Evolutionary conservation across 345 rosid genomes (phyloP).

Genomic region (Gossypium sturtianum): DNA sequence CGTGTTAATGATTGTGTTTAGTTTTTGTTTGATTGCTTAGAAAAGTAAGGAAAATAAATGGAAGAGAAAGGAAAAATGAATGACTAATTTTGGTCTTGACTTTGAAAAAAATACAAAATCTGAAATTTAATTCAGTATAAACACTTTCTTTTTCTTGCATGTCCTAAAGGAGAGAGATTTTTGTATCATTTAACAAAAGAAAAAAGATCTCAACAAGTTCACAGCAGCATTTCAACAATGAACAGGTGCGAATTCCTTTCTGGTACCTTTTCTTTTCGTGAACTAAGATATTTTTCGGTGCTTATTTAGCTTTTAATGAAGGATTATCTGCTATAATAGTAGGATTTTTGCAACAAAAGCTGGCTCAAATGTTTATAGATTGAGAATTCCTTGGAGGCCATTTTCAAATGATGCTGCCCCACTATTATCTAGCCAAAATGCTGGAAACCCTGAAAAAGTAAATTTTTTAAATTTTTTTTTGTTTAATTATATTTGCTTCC

Average conservation of each 20-base stretch:
- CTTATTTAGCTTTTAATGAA: neutral
- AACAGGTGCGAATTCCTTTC: slow-evolving; percentile 3
- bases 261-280: neutral
- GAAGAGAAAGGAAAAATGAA: neutral
- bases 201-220: neutral
- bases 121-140: too few relatives aligned
- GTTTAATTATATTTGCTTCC: neutral
- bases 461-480: neutral
- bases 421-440: slow-evolving; percentile 13
- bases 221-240: neutral
- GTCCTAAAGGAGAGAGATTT: neutral
- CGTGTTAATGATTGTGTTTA: neutral
- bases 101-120: neutral
- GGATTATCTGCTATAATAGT: slow-evolving; percentile 2
- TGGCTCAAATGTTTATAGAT: slow-evolving; percentile 16
- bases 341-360: slow-evolving; percentile 31
- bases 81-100: neutral
- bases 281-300: neutral
- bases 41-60: neutral
- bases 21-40: neutral
- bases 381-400: slow-evolving; percentile 19
- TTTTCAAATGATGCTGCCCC: slow-evolving; percentile 21
- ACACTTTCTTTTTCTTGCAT: too few relatives aligned
- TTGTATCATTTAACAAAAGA: neutral
- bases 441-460: slow-evolving; percentile 22